Evolutionary conservation across 768 basidiomycete species (phyloP), one percentile per base, ranked within the genome.

Genomic region (Fomitopsis pulvina): DNA sequence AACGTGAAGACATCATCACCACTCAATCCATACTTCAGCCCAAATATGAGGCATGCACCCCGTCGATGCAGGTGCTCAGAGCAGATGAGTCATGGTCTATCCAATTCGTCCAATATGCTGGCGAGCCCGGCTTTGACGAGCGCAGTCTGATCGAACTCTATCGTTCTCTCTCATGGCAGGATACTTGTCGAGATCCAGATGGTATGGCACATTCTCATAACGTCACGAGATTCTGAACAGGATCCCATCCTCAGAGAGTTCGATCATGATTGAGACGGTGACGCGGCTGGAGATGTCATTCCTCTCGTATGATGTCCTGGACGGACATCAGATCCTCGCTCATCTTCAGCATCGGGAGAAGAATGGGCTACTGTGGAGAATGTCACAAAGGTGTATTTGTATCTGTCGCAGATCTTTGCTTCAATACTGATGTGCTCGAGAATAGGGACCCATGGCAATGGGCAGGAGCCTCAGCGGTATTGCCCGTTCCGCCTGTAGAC

Each of bases 31-130:
- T 42, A 14, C 58, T 65, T 2, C 63, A 68, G 28, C 63, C 68
- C 0, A 37, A 48, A 1, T 80, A 80, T 52, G 72, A 74, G 16
- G 65, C 65, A n/a, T 81, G 79, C 53, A 66, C 79, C 0, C 72
- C 79, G 0, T 50, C 61, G 1, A 66, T 69, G 1, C 58, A 61
- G 16, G 78, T 66, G 48, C 52, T 69, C 38, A 18, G 21, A 14
- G n/a, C 29, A 7, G 50, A 45, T 18, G 44, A 45, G 25, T 10
- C 22, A 1, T 28, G 41, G 2, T 22, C 48, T 8, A 41, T 55
- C 6, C 12, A 45, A 0, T 81, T 80, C 41, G 48, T 73, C 4
- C 76, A 77, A 0, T 78, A 73, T 45, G 72, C 73, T 3, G 79
- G 81, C 39, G 74, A 80, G 37, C 55, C 62, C 0, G 14, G 8